Conservation (phyloP, 208 protist species). For the Leishmania gerbilli region DNA sequence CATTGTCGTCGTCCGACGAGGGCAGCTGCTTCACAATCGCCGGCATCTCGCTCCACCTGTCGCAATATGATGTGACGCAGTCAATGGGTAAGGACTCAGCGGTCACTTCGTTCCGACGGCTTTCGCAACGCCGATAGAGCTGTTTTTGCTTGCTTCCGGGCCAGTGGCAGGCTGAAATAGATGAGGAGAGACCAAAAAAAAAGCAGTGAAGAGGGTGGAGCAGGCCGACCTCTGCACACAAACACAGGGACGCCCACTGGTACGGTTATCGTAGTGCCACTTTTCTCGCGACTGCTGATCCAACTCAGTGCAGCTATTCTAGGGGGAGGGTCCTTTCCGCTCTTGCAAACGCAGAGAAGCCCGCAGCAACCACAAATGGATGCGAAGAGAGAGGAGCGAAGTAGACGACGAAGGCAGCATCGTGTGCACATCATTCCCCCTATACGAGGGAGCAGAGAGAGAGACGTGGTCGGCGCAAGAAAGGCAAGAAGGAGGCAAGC, state of each 20-base stretch:
- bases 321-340: neutral
- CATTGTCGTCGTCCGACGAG: conserved; percentile 22
- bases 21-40: conserved; percentile 26
- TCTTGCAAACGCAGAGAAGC: neutral
- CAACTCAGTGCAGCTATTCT: neutral
- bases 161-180: neutral
- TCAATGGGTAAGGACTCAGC: neutral
- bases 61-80: neutral
- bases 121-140: neutral
- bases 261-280: neutral
- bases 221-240: neutral
- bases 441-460: neutral
- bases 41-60: conserved; percentile 18
- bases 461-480: neutral
- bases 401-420: neutral
- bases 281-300: neutral
- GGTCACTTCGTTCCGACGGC: neutral
- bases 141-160: neutral
- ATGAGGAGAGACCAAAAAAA: neutral
- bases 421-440: neutral
- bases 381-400: neutral
- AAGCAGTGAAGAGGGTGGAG: neutral
- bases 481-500: neutral
- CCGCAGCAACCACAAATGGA: neutral
- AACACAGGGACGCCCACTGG: neutral